Base-by-base conservation (phyloP, 2,329 filamentous ascomycete species). In the Clarireedia homoeocarpa region DNA sequence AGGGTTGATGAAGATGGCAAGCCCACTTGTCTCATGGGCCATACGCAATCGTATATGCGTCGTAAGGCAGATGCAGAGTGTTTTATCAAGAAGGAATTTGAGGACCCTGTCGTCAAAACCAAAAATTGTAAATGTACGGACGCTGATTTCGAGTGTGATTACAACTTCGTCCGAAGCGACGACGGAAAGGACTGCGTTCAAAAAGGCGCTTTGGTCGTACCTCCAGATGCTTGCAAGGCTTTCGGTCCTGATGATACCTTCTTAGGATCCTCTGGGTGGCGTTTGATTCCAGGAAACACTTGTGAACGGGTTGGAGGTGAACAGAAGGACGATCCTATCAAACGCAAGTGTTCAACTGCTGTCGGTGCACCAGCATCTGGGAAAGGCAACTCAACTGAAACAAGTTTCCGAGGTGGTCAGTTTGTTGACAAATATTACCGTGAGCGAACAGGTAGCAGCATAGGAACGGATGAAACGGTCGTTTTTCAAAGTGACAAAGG, bases 81-180 rank as follows among this genome's bases (percentile, higher is more conserved):
- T 72, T 95, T 96, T 69, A 79, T 97, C 63, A 88, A 89, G 64
- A 79, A 88, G 58, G 83, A 92, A 53, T 96, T 96, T 74, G 84
- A 90, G 67, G 88, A 94, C 60, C 84, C 88, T 0, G 72, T 81
- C 36, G 82, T 87, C 1, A 75, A 85, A 59, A 86, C 81, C 27
- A 82, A 89, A 64, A 72, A 83, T 48, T 99, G 94, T 75, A 83
- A 89, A 42, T 99, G 94, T 71, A 84, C 85, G 0, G 82, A 87
- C 56, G 76, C 78, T 36, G 95, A 99, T 70, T 99, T 95, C 69
- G 94, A 99, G 73, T 99, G 94, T 70, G 92, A 97, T 69, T 96
- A 88, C 77, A 95, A 95, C 71, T 97, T 96, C 69, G 75, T 84
- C 58, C 81, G 82, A 63, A 77, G 78, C 56, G 75, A 81, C 3